Conservation (phyloP, 2,329 filamentous ascomycete genomes). For the Grosmannia clavigera region DNA sequence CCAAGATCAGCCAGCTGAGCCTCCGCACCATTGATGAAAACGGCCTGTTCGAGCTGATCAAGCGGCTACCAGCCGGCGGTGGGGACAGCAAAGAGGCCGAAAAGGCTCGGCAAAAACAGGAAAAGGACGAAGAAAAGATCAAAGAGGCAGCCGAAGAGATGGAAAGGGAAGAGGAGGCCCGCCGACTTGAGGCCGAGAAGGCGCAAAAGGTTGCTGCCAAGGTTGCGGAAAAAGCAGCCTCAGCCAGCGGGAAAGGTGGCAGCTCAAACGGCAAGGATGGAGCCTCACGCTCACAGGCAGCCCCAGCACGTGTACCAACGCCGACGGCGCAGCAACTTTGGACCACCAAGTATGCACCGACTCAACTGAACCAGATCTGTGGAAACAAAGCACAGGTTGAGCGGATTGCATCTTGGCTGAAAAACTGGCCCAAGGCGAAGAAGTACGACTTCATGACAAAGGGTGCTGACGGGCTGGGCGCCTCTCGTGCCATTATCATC, state of each 20-base stretch:
- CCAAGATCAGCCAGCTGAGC: conserved; percentile 66
- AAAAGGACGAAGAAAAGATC: conserved; percentile 73
- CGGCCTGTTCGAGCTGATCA: conserved; percentile 78
- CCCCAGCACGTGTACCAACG: conserved; percentile 27
- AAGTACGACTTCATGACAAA: conserved; percentile 71
- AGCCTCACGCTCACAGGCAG: not conserved
- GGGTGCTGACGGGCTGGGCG: conserved; percentile 74
- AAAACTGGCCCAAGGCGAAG: conserved; percentile 65
- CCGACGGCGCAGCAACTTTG: conserved; percentile 50
- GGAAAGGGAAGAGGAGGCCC: conserved; percentile 63
- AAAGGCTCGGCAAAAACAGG: conserved; percentile 72
- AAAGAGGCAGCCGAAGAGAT: conserved; percentile 72
- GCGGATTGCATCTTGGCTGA: conserved; percentile 78
- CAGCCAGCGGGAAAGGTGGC: not conserved
- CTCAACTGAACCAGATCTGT: conserved; percentile 74
- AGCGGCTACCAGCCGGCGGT: conserved; percentile 68
- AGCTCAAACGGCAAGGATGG: not conserved
- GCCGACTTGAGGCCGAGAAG: conserved; percentile 38
- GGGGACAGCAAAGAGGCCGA: conserved; percentile 80
- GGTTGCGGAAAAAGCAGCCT: conserved; percentile 15
- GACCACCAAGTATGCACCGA: conserved; percentile 92
- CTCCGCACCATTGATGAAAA: conserved; percentile 93
- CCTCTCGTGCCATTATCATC: conserved; percentile 81
- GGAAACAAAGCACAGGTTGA: conserved; percentile 88
- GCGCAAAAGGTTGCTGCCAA: conserved; percentile 38